Conservation (phyloP, 139 green algal species). For the Chlorella vulgaris region DNA sequence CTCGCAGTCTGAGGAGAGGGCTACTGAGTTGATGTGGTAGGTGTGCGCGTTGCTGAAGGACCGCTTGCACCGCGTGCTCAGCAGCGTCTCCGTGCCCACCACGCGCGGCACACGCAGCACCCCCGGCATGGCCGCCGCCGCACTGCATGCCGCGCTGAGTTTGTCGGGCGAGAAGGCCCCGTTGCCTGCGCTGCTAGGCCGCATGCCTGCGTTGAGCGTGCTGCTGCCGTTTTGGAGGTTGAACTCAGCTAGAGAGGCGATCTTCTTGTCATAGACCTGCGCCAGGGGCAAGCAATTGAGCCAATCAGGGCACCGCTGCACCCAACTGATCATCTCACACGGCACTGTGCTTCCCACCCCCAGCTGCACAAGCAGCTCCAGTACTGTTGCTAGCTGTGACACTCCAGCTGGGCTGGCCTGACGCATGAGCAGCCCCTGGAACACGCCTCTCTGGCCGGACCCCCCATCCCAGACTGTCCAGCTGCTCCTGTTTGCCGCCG, state of each 20-base stretch:
- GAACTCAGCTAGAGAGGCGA: conserved; percentile 80
- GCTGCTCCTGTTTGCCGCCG: too few relatives aligned
- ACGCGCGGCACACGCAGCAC: conserved; percentile 51
- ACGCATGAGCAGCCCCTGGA: too few relatives aligned
- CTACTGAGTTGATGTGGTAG: conserved; percentile 99
- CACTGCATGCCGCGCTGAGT: background rate
- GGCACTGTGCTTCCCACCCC: too few relatives aligned
- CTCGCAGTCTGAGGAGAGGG: conserved; percentile 87
- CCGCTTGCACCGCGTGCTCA: conserved; percentile 70
- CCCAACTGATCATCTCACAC: too few relatives aligned
- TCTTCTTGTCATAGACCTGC: conserved; percentile 90
- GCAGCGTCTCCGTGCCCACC: conserved; percentile 43
- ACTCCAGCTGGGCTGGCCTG: too few relatives aligned
- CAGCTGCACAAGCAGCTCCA: too few relatives aligned
- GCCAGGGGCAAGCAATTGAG: background rate
- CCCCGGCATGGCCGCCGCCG: background rate
- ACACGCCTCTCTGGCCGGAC: too few relatives aligned
- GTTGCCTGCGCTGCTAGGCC: background rate
- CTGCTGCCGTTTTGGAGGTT: conserved; percentile 75
- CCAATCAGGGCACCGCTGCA: too few relatives aligned
- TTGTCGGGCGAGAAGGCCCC: conserved; percentile 23
- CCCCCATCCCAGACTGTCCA: too few relatives aligned
- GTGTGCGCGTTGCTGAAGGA: conserved; percentile 93
- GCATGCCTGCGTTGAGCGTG: conserved; percentile 31
- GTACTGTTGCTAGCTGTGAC: too few relatives aligned